Conservation (phyloP, 176 grass and related monocot genomes). For the Carex parvula region DNA sequence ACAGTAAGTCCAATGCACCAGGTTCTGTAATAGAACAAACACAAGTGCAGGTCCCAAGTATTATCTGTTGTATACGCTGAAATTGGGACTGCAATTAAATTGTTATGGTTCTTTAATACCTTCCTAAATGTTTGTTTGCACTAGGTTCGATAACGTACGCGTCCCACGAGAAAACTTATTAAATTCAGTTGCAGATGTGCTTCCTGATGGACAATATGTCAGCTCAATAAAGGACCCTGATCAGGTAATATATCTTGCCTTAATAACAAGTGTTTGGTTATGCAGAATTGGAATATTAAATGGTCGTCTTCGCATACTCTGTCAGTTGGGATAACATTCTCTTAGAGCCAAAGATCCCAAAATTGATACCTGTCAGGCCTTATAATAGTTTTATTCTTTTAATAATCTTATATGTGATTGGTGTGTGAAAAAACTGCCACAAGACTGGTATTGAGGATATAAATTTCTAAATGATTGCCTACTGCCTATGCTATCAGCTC, state of each 20-base stretch:
- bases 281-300: background rate
- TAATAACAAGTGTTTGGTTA: background rate
- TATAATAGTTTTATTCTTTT: too few relatives aligned
- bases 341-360: background rate
- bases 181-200: slow-evolving; percentile 92
- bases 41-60: background rate
- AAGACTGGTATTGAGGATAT: background rate
- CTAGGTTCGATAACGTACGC: slow-evolving; percentile 88
- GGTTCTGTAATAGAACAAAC: background rate
- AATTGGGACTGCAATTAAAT: background rate
- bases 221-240: slow-evolving; percentile 79
- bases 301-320: background rate
- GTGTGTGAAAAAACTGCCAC: background rate
- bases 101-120: background rate
- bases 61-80: background rate
- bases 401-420: background rate
- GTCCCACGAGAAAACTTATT: slow-evolving; percentile 89
- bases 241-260: slow-evolving; percentile 38
- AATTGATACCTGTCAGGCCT: background rate
- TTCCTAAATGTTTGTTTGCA: background rate
- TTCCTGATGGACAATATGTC: slow-evolving; percentile 81
- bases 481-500: background rate
- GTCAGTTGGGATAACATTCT: background rate
- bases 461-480: background rate
- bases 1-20: background rate